These are phyloP conservation scores for Tetrahymena elliotti DNA, from an alignment of 73 alveolate species.

Conservation along the genomic window DNA sequence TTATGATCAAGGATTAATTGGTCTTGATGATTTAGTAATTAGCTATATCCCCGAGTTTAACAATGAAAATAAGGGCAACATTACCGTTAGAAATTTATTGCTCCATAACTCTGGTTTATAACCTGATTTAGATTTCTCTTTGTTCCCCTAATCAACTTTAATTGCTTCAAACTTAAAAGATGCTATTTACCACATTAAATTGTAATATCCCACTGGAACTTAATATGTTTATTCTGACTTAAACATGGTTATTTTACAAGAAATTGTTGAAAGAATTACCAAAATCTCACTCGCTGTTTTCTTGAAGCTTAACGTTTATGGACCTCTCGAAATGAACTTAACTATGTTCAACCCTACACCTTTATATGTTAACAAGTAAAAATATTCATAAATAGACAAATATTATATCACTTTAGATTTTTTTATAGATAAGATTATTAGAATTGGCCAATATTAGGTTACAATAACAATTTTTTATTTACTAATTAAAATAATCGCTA, in stretches of 20 bases:
- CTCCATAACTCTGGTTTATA: conserved; percentile 37
- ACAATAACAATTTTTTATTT: neutral
- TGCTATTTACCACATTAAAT: conserved; percentile 10
- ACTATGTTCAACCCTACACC: conserved; percentile 28
- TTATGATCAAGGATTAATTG: conserved; percentile 24
- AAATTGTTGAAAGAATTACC: conserved; percentile 31
- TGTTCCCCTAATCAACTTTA: conserved; percentile 13
- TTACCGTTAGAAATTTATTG: conserved; percentile 6
- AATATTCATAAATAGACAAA: neutral
- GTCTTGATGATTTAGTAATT: conserved; percentile 10
- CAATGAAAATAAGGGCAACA: neutral
- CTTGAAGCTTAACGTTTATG: conserved; percentile 3
- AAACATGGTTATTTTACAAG: conserved; percentile 36
- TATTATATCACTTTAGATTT: neutral
- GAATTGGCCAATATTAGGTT: neutral
- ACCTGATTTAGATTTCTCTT: conserved; percentile 12
- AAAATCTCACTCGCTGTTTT: conserved; percentile 2
- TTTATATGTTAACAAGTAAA: neutral
- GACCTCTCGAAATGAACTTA: conserved; percentile 24
- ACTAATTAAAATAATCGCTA: neutral
- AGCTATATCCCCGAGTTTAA: conserved; percentile 25
- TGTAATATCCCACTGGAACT: conserved; percentile 14
- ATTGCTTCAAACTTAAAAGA: neutral
- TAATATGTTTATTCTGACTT: conserved; percentile 29
- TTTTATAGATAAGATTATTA: neutral